phyloP scores from a whole-genome alignment of 2,329 filamentous ascomycete species.

The Monosporascus sp. region DNA sequence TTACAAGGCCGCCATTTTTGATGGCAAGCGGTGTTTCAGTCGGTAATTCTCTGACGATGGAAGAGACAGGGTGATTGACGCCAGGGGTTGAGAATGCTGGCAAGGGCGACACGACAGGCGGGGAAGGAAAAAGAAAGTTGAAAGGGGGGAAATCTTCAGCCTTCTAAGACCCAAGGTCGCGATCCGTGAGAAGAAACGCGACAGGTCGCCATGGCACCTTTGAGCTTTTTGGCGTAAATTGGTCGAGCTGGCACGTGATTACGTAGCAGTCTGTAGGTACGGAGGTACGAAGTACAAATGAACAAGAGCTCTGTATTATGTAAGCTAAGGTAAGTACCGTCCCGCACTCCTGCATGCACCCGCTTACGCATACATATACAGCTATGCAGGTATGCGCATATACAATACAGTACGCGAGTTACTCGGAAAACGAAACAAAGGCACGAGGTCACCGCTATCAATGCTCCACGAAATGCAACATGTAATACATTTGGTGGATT shows the following conservation, averaged over 20 bases:
- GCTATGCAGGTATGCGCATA: not conserved
- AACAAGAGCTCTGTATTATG: no score
- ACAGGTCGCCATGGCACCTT: conserved; percentile 1
- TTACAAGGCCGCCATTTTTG: conserved; percentile 25
- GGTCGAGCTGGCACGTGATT: conserved; percentile 7
- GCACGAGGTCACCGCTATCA: not conserved
- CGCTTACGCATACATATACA: not conserved
- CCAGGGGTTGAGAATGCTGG: not conserved
- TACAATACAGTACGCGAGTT: not conserved
- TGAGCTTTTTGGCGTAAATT: conserved; percentile 12
- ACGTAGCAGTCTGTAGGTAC: not conserved
- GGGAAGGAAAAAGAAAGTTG: not conserved
- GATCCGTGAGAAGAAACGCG: conserved; percentile 7
- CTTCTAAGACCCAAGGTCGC: not conserved
- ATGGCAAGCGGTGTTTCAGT: conserved; percentile 1
- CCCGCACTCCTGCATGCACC: not conserved
- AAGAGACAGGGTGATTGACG: not conserved
- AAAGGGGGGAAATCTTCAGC: conserved; percentile 1
- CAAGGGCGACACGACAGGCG: not conserved
- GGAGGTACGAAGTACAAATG: not conserved
- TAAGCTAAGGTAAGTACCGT: no score
- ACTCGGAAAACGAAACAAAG: not conserved
- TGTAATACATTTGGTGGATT: no score
- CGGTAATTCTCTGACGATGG: not conserved
- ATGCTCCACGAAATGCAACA: not conserved